Conservation (phyloP, 1,139 yeast genomes). For the Pichia sp. region DNA sequence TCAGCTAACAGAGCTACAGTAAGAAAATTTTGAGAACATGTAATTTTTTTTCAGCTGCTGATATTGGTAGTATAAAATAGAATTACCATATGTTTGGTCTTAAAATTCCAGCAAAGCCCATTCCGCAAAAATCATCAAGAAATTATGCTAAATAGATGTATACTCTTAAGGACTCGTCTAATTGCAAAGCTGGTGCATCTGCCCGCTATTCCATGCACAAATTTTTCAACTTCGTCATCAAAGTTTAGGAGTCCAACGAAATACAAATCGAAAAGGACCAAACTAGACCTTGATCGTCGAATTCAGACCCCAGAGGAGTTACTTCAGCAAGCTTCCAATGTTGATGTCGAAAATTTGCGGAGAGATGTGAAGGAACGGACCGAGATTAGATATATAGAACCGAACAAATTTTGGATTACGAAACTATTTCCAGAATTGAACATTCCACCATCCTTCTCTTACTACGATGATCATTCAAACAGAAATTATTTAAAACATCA, state of each 20-base stretch:
- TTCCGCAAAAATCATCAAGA: no score
- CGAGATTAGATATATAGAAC: constrained; percentile 25
- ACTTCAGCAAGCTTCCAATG: constrained; percentile 25
- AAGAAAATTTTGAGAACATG: neutral
- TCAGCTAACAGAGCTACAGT: no score
- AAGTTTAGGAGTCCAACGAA: constrained; percentile 12
- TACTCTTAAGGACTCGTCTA: neutral
- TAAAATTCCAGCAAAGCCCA: no score
- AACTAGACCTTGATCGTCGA: constrained; percentile 14
- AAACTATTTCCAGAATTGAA: constrained; percentile 13
- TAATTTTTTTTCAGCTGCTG: neutral
- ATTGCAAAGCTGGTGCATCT: neutral
- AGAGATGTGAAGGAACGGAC: constrained; percentile 24
- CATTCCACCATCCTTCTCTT: constrained; percentile 21
- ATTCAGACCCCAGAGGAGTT: constrained; percentile 33
- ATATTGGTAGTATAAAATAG: no score
- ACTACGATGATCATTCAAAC: constrained; percentile 25
- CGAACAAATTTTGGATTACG: constrained; percentile 31
- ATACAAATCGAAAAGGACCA: constrained; percentile 14
- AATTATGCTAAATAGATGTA: constrained; percentile 2
- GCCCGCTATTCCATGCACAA: neutral
- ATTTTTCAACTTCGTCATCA: constrained; percentile 12
- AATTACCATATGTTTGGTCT: no score
- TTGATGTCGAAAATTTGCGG: constrained; percentile 27
- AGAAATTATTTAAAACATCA: constrained; percentile 18